These are phyloP conservation scores for Hura crepitans DNA, from an alignment of 441 rosid species.

Conservation along the genomic window DNA sequence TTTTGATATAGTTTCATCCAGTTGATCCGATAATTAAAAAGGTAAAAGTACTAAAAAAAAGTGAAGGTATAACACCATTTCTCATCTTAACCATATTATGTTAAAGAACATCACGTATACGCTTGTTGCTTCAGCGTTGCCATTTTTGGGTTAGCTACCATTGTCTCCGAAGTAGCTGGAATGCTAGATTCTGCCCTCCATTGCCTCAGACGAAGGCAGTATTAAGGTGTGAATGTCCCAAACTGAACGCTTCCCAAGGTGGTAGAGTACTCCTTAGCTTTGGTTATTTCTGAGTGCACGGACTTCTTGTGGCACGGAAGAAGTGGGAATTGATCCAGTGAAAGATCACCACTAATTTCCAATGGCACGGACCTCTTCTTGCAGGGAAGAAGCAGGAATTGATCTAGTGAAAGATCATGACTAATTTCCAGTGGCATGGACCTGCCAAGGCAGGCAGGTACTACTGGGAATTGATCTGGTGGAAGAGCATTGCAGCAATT, in stretches of 20 bases:
- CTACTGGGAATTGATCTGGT: constrained; percentile 46
- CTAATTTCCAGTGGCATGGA: too few relatives aligned
- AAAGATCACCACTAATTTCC: constrained; percentile 28
- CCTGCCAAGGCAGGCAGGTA: too few relatives aligned
- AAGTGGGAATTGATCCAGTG: constrained; percentile 47
- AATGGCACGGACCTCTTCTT: constrained; percentile 22
- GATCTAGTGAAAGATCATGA: too few relatives aligned
- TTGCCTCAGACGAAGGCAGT: constrained; percentile 21
- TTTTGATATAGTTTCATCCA: too few relatives aligned
- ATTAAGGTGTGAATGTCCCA: constrained; percentile 28
- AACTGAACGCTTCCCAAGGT: constrained; percentile 16
- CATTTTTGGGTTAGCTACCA: constrained; percentile 6
- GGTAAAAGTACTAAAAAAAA: too few relatives aligned
- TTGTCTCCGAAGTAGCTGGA: constrained; percentile 23
- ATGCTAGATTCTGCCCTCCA: constrained; percentile 17
- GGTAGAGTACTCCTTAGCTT: constrained; percentile 17
- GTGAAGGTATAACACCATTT: too few relatives aligned
- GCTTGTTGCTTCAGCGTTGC: constrained; percentile 26
- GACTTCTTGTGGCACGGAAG: constrained; percentile 37
- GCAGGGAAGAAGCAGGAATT: constrained; percentile 41
- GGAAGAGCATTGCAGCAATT: constrained; percentile 31
- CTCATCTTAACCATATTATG: too few relatives aligned
- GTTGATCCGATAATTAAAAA: too few relatives aligned
- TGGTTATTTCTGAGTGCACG: too few relatives aligned
- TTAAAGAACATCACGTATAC: constrained; percentile 26